Base-by-base conservation (phyloP, 2,329 filamentous ascomycete species). In the Sporothrix humicola region DNA sequence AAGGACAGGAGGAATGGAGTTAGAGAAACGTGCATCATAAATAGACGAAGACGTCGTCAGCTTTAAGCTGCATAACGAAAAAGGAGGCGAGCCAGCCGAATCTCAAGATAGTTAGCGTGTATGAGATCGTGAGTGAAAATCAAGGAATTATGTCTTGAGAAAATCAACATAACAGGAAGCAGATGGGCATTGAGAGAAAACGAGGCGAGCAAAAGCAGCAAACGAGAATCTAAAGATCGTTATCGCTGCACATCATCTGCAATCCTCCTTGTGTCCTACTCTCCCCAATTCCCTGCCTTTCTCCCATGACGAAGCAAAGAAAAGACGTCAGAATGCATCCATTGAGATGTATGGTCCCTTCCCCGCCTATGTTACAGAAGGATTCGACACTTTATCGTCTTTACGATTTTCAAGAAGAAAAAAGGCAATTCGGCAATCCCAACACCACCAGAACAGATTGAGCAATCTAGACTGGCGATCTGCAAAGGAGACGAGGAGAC, bases 391-490 rank as follows among this genome's bases (percentile, higher is more conserved):
- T 54, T 54, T 54, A 20, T 8, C 3, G 1, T 54, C 7, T 20
- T 54, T 54, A 10, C 52, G 1, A n/a, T 56, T 13, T 26, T 37
- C 5, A 44, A 61, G 44, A 23, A 44, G 23, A n/a, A 44, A 44
- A 61, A 3, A 44, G 8, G 37, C 37, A 44, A 20, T 17, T 26
- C 37, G 31, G 59, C 59, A 63, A 63, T 44, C 2, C n/a, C 13
- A 20, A 31, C 61, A 7, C 59, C 61, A 46, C 42, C n/a, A 48
- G 61, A 46, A 6, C 20, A 12, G 23, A 48, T 23, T 42, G 42
- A 65, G 61, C 2, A 46, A 46, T 48, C n/a, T 23, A 23, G 61
- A 65, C 61, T 26, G 61, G n/a, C 61, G 61, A 65, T 65, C 61
- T 65, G 37, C 59, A 46, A 17, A 46, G 23, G 10, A 46, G n/a